phyloP scores from a whole-genome alignment of 306 rosid genomes.

The Quercus parvula region DNA sequence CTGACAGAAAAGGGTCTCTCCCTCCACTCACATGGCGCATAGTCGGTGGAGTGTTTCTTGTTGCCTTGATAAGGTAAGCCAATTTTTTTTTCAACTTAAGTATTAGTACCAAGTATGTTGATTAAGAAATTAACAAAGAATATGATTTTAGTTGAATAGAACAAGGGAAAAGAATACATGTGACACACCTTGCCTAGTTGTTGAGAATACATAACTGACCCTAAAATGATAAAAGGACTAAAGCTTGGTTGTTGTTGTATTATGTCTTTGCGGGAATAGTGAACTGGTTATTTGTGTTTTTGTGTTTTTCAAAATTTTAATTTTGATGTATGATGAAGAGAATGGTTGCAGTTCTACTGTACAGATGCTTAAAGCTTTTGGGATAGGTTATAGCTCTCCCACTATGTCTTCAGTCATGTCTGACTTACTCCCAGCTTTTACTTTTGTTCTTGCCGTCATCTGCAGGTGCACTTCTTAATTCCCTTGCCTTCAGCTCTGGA shows the following conservation, averaged over 20 bases:
- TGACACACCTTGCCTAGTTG: too few relatives aligned
- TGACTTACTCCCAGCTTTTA: slow-evolving; percentile 19
- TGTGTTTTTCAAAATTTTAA: not conserved
- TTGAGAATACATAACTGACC: too few relatives aligned
- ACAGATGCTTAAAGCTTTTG: slow-evolving; percentile 8
- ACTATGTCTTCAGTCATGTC: slow-evolving; percentile 13
- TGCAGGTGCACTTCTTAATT: not conserved
- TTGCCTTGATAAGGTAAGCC: not conserved
- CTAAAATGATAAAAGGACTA: too few relatives aligned
- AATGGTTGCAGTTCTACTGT: not conserved
- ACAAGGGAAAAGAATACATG: too few relatives aligned
- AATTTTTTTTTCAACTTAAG: not conserved
- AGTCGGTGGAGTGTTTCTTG: not conserved
- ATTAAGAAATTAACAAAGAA: too few relatives aligned
- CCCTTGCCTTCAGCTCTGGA: not conserved
- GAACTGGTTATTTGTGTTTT: not conserved
- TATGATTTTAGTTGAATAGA: too few relatives aligned
- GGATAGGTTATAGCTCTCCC: slow-evolving; percentile 20
- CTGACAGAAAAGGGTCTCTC: not conserved
- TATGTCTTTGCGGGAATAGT: not conserved
- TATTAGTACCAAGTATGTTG: too few relatives aligned
- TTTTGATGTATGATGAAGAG: not conserved
- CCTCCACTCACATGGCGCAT: not conserved
- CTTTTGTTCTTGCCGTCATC: slow-evolving; percentile 14
- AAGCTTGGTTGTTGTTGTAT: too few relatives aligned